Conservation (phyloP, 2,329 filamentous ascomycete species). For the Pestalotiopsis sp. region DNA sequence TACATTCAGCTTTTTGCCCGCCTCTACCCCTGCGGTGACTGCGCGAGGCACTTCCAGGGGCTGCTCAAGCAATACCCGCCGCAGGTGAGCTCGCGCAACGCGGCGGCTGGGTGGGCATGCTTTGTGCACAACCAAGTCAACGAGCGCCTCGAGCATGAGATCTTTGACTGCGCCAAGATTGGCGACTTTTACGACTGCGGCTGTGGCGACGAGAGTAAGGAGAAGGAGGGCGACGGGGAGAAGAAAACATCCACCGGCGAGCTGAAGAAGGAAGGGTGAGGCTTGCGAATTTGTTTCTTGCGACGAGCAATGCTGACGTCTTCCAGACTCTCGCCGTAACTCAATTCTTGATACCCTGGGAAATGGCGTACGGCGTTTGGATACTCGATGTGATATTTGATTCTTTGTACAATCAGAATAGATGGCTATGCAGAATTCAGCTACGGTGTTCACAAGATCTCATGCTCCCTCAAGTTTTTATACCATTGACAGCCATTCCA, state of each 20-base stretch:
- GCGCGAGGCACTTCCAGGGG: slow-evolving; percentile 65
- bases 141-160: slow-evolving; percentile 58
- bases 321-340: slow-evolving; percentile 14
- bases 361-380: slow-evolving; percentile 13
- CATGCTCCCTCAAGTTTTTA: too few species aligned
- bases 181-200: slow-evolving; percentile 73
- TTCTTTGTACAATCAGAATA: not conserved
- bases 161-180: slow-evolving; percentile 67
- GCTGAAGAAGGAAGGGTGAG: slow-evolving; percentile 22
- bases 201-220: slow-evolving; percentile 61
- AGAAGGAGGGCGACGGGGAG: slow-evolving; percentile 37
- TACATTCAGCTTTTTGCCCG: slow-evolving; percentile 67
- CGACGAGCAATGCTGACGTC: slow-evolving; percentile 1
- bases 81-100: slow-evolving; percentile 62
- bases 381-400: not conserved
- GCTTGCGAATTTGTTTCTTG: slow-evolving; percentile 24
- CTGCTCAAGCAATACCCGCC: slow-evolving; percentile 63
- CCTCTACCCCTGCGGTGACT: slow-evolving; percentile 72
- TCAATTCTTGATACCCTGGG: not conserved
- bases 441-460: too few species aligned
- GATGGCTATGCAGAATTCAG: too few species aligned
- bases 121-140: slow-evolving; percentile 70
- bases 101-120: slow-evolving; percentile 68
- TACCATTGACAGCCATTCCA: too few species aligned
- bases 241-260: slow-evolving; percentile 22